Percentiles rank a stretch among this genome's conserved stretches.
Conservation (phyloP, 106 monocot species). For the Ottelia alismoides region DNA sequence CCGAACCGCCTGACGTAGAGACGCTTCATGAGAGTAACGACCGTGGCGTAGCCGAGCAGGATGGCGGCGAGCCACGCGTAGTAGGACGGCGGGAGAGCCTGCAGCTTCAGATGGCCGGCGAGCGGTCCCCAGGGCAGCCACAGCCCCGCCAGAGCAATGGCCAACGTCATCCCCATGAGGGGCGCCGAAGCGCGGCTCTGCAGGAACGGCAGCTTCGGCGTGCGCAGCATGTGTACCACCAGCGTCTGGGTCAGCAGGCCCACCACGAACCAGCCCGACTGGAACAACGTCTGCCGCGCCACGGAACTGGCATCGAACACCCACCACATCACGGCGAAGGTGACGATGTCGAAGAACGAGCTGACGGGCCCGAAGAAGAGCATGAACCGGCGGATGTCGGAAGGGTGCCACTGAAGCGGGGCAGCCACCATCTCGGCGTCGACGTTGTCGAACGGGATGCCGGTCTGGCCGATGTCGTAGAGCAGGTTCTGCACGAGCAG, state of each 20-base stretch:
- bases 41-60: no score
- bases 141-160: no score
- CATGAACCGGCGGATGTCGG: conserved; percentile 23
- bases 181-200: conserved; percentile 32
- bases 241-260: conserved; percentile 34
- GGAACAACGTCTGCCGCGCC: conserved; percentile 15
- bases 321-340: conserved; percentile 17
- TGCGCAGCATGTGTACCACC: conserved; percentile 35
- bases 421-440: conserved; percentile 17
- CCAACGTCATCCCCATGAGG: no score
- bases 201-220: conserved; percentile 28
- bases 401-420: conserved; percentile 24
- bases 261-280: conserved; percentile 37
- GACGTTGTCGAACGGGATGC: conserved; percentile 43
- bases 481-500: conserved; percentile 31
- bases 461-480: conserved; percentile 31
- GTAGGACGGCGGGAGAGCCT: no score
- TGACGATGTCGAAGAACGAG: conserved; percentile 20
- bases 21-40: no score
- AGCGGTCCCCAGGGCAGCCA: no score
- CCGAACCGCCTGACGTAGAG: no score
- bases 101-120: no score
- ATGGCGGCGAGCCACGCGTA: no score
- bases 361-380: conserved; percentile 27
- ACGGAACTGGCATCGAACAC: conserved; percentile 13